Base-by-base conservation (phyloP, 2,329 filamentous ascomycete genomes). In the Mollisia scopiformis region DNA sequence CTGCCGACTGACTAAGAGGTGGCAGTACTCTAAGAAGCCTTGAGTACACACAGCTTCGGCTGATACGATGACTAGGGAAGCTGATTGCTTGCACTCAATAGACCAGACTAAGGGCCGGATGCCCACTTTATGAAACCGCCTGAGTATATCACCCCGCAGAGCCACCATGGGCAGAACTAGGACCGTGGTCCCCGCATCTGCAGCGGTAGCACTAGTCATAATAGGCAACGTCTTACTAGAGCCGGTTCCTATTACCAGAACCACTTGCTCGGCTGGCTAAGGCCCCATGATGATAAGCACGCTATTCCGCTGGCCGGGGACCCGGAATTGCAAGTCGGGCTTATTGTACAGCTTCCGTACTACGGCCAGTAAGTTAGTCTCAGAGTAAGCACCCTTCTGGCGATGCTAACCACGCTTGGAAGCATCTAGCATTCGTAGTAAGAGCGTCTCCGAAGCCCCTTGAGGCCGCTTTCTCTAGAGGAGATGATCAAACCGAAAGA, bases 401-500 rank as follows among this genome's bases (percentile, higher is more conserved):
- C 25, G n/a, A 16, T 57, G 10, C 39, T 58, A n/a, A 47, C 35
- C 35, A 31, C 37, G 56, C 27, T 58, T 58, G 27, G 37, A 52
- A 21, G 60, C 21, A 57, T 56, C 30, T 8, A 62, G 52, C 39
- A 62, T 62, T 55, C 30, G 46, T 14, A 59, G 50, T 16, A 3
- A 55, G 1, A 62, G 21, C 4, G 53, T 47, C 16, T 65, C 54
- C 13, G 43, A 59, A 30, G n/a, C 35, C 0, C 52, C 46, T n/a
- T n/a, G 47, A 10, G 35, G 61, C 39, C 43, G 23, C 50, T 63
- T 61, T 16, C 61, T 30, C 6, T 62, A 7, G 1, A 65, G 28
- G 23, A 59, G 46, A 19, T 63, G 13, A 41, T 63, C 19, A 35
- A 63, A 57, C n/a, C 51, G 35, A 39, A 65, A 65, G 23, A 65